Conservation (phyloP, 2,329 filamentous ascomycete species). For the Eurotiales sp. region DNA sequence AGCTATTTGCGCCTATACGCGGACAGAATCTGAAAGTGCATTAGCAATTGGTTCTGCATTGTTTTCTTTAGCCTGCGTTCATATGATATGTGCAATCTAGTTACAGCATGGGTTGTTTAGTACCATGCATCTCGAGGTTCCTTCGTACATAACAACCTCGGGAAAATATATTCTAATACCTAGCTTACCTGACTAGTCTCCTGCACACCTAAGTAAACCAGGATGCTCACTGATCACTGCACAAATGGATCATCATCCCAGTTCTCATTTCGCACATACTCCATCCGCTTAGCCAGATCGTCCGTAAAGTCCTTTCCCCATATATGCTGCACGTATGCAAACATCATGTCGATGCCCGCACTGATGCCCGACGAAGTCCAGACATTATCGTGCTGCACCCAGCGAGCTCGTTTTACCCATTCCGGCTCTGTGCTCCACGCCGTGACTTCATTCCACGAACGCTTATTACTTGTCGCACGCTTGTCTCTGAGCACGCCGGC, state of each 20-base stretch:
- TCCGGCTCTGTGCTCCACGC: conserved; percentile 49
- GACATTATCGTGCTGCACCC: conserved; percentile 62
- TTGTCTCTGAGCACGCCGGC: conserved; percentile 59
- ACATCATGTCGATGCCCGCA: conserved; percentile 60
- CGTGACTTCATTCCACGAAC: conserved; percentile 49
- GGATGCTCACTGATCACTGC: no score
- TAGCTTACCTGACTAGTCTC: no score
- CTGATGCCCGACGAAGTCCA: conserved; percentile 64
- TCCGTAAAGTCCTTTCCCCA: conserved; percentile 53
- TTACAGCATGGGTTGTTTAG: no score
- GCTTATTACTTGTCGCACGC: conserved; percentile 65
- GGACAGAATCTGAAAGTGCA: neutral
- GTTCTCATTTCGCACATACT: conserved; percentile 57
- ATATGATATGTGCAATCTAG: no score
- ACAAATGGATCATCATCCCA: conserved; percentile 55
- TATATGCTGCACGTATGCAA: conserved; percentile 54
- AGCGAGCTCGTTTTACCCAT: conserved; percentile 61
- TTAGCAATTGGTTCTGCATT: no score
- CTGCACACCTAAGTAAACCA: no score
- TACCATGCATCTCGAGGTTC: no score
- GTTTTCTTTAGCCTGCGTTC: no score
- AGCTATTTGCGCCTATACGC: conserved; percentile 25
- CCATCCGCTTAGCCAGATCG: conserved; percentile 49
- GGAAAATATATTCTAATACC: neutral
- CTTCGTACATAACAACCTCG: no score